These are phyloP conservation scores for Eucalyptus pumila DNA, from an alignment of 345 rosid species.

Conservation along the genomic window DNA sequence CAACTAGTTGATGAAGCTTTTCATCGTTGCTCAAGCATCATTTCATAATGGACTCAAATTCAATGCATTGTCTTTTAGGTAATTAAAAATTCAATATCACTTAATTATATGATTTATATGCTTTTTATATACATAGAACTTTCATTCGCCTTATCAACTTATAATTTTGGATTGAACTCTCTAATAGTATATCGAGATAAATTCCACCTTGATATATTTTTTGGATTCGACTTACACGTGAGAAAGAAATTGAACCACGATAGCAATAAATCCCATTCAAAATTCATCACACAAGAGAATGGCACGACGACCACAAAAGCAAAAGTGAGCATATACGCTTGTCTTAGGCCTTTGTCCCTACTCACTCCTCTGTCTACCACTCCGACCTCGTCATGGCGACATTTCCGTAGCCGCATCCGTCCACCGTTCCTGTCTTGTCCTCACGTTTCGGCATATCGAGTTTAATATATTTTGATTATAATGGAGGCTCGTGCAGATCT, in stretches of 20 bases:
- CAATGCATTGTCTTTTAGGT: background rate
- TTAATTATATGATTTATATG: background rate
- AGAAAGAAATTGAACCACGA: background rate
- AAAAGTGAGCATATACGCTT: background rate
- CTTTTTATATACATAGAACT: background rate
- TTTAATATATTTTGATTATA: background rate
- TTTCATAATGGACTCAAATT: background rate
- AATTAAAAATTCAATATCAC: background rate
- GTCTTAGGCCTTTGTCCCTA: background rate
- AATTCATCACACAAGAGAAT: background rate
- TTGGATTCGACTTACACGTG: background rate
- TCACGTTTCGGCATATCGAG: background rate
- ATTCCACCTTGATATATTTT: background rate
- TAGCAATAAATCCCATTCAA: background rate
- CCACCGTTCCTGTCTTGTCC: background rate
- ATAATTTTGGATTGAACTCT: background rate
- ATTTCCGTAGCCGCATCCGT: background rate
- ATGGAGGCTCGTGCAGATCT: background rate
- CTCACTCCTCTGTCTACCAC: background rate
- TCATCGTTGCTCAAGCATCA: background rate
- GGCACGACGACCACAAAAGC: background rate
- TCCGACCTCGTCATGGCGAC: background rate
- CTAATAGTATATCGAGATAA: accelerated
- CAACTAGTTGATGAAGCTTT: background rate
- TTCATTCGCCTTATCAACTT: background rate